A percentile compares a stretch with the other conserved stretches of the same genome.
Evolutionary conservation across 2,329 filamentous ascomycete species (phyloP).

Genomic region (Leptosphaerulina australis): DNA sequence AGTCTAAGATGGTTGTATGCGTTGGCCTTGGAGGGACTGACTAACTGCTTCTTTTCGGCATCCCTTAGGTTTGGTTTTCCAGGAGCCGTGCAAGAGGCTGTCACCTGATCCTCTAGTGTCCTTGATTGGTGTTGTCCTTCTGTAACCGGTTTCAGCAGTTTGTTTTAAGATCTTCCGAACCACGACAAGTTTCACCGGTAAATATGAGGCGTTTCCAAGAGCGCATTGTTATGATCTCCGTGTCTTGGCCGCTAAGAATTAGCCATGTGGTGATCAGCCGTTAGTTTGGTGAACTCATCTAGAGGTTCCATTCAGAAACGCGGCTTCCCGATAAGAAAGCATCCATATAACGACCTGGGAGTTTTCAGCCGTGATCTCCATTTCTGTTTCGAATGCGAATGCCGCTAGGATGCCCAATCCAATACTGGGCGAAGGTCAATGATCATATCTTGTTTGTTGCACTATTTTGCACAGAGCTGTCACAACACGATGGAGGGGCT

Average conservation of each 20-base stretch:
- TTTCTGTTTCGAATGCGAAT: neutral
- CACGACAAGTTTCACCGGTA: conserved; percentile 22
- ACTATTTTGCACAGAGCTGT: neutral
- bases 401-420: neutral
- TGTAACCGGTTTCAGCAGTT: conserved; percentile 23
- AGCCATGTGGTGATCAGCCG: conserved; percentile 14
- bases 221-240: conserved; percentile 9
- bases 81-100: neutral
- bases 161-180: conserved; percentile 15
- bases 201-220: conserved; percentile 13
- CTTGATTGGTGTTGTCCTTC: conserved; percentile 5
- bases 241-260: conserved; percentile 7
- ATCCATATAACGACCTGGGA: neutral
- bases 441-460: neutral
- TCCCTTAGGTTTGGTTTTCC: neutral
- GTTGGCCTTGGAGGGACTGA: neutral
- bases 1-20: neutral
- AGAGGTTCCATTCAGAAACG: neutral
- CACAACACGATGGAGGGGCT: neutral
- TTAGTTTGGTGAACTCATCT: conserved; percentile 23
- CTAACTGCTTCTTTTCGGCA: neutral
- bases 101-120: neutral
- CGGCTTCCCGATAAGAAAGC: neutral
- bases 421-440: neutral
- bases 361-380: neutral